These are phyloP conservation scores for Calonectria fujianensis DNA, from an alignment of 2,329 filamentous ascomycete genomes.

Conservation along the genomic window DNA sequence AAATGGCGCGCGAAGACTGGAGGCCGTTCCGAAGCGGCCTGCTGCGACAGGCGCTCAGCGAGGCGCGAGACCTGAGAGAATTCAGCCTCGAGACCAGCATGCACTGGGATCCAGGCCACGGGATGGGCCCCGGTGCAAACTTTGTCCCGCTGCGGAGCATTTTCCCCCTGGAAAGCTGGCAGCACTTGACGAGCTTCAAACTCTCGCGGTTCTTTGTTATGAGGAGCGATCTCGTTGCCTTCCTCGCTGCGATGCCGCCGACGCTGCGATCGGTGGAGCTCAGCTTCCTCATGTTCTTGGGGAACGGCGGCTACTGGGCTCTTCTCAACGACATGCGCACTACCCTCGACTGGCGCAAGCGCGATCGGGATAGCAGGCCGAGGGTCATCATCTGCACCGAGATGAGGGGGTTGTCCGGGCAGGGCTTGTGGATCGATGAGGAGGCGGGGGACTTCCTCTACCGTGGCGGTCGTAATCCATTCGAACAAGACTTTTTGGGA, in stretches of 20 bases:
- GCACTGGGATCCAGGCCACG: background rate
- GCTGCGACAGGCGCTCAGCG: background rate
- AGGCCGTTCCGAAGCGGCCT: conserved; percentile 18
- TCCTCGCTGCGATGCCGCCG: conserved; percentile 20
- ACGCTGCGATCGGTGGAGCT: conserved; percentile 9
- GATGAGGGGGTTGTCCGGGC: background rate
- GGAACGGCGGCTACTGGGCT: background rate
- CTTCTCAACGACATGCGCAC: conserved; percentile 10
- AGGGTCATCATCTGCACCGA: background rate
- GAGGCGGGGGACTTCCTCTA: conserved; percentile 16
- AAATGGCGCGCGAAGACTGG: rapidly evolving
- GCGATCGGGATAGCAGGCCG: background rate
- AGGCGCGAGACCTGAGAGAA: conserved; percentile 49
- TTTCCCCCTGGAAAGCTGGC: conserved; percentile 7
- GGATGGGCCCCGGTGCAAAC: background rate
- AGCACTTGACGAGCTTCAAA: background rate
- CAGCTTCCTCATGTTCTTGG: conserved; percentile 24
- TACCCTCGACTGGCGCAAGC: background rate
- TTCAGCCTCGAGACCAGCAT: conserved; percentile 47
- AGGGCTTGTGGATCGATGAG: background rate
- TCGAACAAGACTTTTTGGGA: background rate
- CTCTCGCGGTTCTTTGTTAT: conserved; percentile 13
- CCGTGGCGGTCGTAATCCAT: background rate
- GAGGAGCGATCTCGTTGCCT: background rate
- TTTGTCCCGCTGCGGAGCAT: conserved; percentile 20